Percentiles rank a stretch among this genome's conserved stretches.
Evolutionary conservation across 2,329 filamentous ascomycete species (phyloP).

Genomic region (Hortaea werneckii): DNA sequence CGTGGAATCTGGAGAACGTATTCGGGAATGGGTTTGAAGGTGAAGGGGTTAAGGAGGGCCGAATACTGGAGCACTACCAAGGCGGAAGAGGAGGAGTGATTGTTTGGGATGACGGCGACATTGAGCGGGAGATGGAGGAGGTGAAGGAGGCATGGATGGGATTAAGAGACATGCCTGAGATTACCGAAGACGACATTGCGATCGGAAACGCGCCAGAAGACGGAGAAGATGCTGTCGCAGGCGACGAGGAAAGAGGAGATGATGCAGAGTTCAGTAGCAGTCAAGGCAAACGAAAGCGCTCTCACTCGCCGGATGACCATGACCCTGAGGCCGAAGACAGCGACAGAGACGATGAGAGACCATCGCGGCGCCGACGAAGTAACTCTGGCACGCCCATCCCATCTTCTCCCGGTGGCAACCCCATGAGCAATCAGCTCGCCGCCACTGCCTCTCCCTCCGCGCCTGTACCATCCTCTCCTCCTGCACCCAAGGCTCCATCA

Average conservation of each 20-base stretch:
- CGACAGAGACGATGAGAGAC: constrained; percentile 59
- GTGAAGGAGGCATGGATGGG: constrained; percentile 78
- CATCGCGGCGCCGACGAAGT: constrained; percentile 70
- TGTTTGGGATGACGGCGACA: constrained; percentile 92
- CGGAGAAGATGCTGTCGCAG: constrained; percentile 43
- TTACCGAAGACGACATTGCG: constrained; percentile 60
- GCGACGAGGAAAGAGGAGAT: constrained; percentile 48
- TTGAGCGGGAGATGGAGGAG: constrained; percentile 64
- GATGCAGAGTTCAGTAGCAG: constrained; percentile 38
- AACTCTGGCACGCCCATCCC: constrained; percentile 68
- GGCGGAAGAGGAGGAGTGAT: constrained; percentile 79
- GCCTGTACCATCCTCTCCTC: constrained; percentile 35
- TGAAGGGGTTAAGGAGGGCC: constrained; percentile 57
- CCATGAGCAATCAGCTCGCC: constrained; percentile 34
- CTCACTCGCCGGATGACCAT: constrained; percentile 56
- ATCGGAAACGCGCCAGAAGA: constrained; percentile 50
- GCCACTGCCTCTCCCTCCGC: constrained; percentile 21
- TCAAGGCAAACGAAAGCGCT: constrained; percentile 52
- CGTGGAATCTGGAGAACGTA: constrained; percentile 90
- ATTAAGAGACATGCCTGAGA: constrained; percentile 81
- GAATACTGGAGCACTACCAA: constrained; percentile 60
- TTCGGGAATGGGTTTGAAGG: constrained; percentile 53
- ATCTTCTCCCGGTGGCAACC: constrained; percentile 46
- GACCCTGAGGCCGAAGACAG: constrained; percentile 60
- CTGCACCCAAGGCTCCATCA: constrained; percentile 56